Evolutionary conservation across 768 basidiomycete species (phyloP), one percentile per base, ranked within the genome.

Genomic region (Russula vinacea): DNA sequence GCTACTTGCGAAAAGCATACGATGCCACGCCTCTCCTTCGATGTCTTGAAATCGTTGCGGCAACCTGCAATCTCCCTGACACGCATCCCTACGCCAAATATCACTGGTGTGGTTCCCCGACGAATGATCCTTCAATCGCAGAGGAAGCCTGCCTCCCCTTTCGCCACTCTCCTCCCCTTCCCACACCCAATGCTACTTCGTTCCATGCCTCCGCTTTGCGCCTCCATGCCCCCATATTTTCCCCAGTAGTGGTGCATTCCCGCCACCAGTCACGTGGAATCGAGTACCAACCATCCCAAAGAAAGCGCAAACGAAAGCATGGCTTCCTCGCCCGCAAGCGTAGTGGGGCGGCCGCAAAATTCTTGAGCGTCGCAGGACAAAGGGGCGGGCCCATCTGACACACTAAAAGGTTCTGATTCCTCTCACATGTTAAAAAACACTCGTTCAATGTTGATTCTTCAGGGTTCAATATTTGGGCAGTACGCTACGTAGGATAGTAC

Each of bases 261-360:
- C 86, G 94, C 8, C 86, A 81, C 72, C 79, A 79, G 35, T 81
- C 88, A 33, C 83, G 85, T 50, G 95, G 95, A 50, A 83, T 85
- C n/a, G 92, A 95, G 76, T 98, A 98, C 71, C 95, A 98, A 73
- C 95, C 95, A n/a, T 93, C 90, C 0, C 94, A 96, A 75, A 83
- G 94, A 47, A 91, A 90, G 72, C 79, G 95, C 69, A 98, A 98
- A 79, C 82, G 93, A 70, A 93, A 89, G 73, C 90, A 92, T 72
- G 95, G 95, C 7, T 98, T 96, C 75, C 81, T 98, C 39, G 83
- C 88, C 0, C 78, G 94, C 64, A 85, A 88, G 74, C 81, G 81
- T 69, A 84, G 80, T 10, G 80, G 26, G 78, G 83, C 40, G 94
- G 93, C 3, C 83, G 87, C 67, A 91, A 83, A 70, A 83, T 92